Evolutionary conservation across 169 alveolate species (phyloP).

Genomic region (Plasmodium ovale): DNA sequence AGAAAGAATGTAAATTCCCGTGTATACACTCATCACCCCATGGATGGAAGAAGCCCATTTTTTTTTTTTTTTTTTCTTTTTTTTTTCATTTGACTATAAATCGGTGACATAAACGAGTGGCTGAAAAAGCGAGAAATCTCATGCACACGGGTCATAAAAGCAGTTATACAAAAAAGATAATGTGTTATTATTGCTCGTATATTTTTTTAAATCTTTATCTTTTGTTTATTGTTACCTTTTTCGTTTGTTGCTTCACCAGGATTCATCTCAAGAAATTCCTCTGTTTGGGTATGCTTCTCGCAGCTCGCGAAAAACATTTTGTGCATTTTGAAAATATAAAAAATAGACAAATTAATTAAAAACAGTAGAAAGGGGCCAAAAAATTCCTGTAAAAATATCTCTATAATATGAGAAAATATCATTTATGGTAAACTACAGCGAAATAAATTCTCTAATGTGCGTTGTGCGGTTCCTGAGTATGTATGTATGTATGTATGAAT

Average conservation of each 20-base stretch:
- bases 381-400: constrained; percentile 24
- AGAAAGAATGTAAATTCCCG: too few species aligned
- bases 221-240: constrained; percentile 5
- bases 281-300: constrained; percentile 39
- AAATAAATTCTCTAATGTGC: too few species aligned
- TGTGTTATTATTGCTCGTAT: background rate
- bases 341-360: constrained; percentile 14
- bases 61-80: too few species aligned
- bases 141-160: too few species aligned
- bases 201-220: background rate
- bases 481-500: background rate
- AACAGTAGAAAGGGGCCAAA: constrained; percentile 14
- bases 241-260: background rate
- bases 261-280: background rate
- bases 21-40: too few species aligned
- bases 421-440: constrained; percentile 1
- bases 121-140: too few species aligned
- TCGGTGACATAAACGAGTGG: too few species aligned
- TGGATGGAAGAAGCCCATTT: too few species aligned
- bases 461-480: background rate
- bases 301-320: background rate
- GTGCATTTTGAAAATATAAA: constrained; percentile 15
- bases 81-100: too few species aligned
- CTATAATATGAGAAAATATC: constrained; percentile 12
- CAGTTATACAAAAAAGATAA: too few species aligned